A percentile compares a stretch with the other conserved stretches of the same genome.
Evolutionary conservation across 495 filamentous ascomycete genomes (phyloP).

Genomic region (Corynascus novoguineensis): DNA sequence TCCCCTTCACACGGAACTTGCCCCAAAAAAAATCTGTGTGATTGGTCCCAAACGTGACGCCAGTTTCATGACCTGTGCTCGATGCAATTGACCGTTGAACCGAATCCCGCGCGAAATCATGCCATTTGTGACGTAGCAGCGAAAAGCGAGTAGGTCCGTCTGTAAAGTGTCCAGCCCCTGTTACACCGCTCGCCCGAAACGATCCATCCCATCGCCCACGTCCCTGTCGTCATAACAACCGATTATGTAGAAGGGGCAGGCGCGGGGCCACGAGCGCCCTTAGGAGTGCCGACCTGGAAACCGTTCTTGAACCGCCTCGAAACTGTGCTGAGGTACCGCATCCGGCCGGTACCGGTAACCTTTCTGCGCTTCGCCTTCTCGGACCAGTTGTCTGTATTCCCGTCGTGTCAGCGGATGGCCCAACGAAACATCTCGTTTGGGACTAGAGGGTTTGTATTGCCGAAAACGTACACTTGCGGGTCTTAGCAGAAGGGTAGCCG

Average conservation of each 20-base stretch:
- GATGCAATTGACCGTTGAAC: slow-evolving; percentile 28
- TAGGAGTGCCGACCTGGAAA: slow-evolving; percentile 85
- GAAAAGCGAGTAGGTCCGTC: slow-evolving; percentile 26
- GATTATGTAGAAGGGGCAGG: slow-evolving; percentile 18
- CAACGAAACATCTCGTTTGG: neutral
- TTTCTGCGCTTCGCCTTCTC: slow-evolving; percentile 99
- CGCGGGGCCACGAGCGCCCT: slow-evolving; percentile 67
- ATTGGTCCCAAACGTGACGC: slow-evolving; percentile 28
- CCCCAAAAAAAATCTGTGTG: slow-evolving; percentile 10
- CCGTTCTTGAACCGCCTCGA: slow-evolving; percentile 91
- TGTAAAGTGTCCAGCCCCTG: slow-evolving; percentile 25
- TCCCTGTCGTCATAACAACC: slow-evolving; percentile 21
- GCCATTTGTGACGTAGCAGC: slow-evolving; percentile 28
- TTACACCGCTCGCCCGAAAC: slow-evolving; percentile 33
- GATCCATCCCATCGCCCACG: slow-evolving; percentile 25
- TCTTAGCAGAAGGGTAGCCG: slow-evolving; percentile 96
- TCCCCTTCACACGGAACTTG: slow-evolving; percentile 9
- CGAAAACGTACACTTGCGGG: slow-evolving; percentile 85
- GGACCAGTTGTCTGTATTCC: slow-evolving; percentile 82
- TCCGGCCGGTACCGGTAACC: slow-evolving; percentile 93
- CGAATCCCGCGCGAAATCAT: slow-evolving; percentile 31
- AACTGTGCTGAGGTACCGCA: slow-evolving; percentile 84
- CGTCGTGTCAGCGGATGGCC: slow-evolving; percentile 18
- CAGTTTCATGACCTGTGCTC: slow-evolving; percentile 33
- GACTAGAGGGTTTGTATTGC: neutral